A percentile compares a stretch with the other conserved stretches of the same genome.
Evolutionary conservation across 1,284 basidiomycete species (phyloP).

Genomic region (Fomitopsis pinicola): DNA sequence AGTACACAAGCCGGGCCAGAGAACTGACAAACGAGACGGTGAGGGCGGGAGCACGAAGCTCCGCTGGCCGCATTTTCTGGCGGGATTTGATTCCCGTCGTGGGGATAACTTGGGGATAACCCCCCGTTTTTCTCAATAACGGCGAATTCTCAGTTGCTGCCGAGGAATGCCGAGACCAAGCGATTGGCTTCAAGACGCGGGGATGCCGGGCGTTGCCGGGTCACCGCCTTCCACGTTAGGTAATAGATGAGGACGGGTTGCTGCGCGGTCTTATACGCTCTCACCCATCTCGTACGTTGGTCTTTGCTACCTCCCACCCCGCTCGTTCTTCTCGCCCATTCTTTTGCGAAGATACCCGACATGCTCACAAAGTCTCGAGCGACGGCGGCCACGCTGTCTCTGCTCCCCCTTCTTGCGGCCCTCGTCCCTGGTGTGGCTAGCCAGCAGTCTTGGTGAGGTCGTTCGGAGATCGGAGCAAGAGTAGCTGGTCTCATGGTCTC

Average conservation of each 20-base stretch:
- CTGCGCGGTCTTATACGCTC: background rate
- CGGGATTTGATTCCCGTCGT: background rate
- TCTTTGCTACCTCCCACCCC: background rate
- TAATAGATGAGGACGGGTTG: background rate
- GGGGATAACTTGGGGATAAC: background rate
- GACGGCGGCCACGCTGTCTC: background rate
- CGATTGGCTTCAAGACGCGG: background rate
- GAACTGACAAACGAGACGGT: no score
- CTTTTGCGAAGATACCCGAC: conserved; percentile 5
- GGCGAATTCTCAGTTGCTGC: background rate
- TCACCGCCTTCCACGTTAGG: background rate
- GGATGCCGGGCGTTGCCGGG: background rate
- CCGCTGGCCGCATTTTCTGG: background rate
- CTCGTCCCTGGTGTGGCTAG: background rate
- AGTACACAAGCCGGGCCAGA: no score
- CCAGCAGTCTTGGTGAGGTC: conserved; percentile 2
- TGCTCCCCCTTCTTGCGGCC: conserved; percentile 2
- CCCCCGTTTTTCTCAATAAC: background rate
- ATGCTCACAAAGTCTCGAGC: background rate
- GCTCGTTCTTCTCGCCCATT: background rate
- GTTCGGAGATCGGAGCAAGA: background rate
- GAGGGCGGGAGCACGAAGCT: background rate
- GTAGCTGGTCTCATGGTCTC: background rate
- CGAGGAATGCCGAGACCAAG: background rate
- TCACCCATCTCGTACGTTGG: background rate